Percentiles rank a stretch among this genome's conserved stretches.
These are phyloP conservation scores for Camelina neglecta DNA, from an alignment of 345 rosid genomes.

Conservation along the genomic window DNA sequence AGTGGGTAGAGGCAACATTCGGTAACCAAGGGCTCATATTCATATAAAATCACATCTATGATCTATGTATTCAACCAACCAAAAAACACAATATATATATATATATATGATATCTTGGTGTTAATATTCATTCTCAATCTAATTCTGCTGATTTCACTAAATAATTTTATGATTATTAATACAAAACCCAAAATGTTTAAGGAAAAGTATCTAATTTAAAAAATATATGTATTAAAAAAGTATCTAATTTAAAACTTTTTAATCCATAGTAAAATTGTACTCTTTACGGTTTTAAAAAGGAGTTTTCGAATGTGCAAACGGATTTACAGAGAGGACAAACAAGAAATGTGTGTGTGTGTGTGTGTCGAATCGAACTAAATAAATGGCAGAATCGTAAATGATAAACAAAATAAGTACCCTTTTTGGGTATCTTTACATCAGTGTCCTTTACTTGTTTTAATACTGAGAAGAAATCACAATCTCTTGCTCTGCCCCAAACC, in stretches of 20 bases:
- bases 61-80: neutral
- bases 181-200: neutral
- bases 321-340: slow-evolving; percentile 30
- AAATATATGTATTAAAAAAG: too few relatives aligned
- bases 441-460: slow-evolving; percentile 23
- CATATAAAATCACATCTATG: neutral
- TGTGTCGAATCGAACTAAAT: neutral
- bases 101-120: neutral
- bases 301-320: slow-evolving; percentile 41
- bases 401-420: slow-evolving; percentile 20
- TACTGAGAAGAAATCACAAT: slow-evolving; percentile 39
- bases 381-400: slow-evolving; percentile 38
- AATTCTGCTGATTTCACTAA: neutral
- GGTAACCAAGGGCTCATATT: slow-evolving; percentile 17
- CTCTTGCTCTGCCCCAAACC: slow-evolving; percentile 47
- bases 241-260: neutral
- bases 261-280: neutral
- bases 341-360: slow-evolving; percentile 37
- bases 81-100: neutral
- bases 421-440: neutral
- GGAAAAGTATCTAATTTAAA: neutral
- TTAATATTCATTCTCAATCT: neutral
- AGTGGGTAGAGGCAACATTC: slow-evolving; percentile 36
- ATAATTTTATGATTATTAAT: neutral
- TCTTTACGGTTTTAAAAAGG: neutral